Evolutionary conservation across 2,329 filamentous ascomycete species (phyloP).

Genomic region (Rutstroemia sydowiana): DNA sequence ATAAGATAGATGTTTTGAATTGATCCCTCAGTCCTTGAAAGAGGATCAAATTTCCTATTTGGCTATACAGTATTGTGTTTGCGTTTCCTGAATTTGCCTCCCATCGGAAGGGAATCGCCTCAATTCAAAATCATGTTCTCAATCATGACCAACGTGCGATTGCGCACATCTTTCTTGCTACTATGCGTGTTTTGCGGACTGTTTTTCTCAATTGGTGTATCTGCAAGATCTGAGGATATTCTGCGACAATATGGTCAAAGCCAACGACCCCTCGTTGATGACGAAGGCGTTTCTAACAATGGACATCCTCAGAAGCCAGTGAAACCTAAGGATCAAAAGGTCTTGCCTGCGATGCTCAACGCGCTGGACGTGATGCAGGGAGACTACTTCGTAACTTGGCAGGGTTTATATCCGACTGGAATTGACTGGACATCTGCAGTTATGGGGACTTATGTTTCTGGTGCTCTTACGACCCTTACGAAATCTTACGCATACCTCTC

Average conservation of each 20-base stretch:
- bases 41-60: not conserved
- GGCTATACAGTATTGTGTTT: not conserved
- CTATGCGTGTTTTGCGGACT: not conserved
- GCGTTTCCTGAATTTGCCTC: too few relatives aligned
- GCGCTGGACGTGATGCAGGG: slow-evolving; percentile 71
- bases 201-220: slow-evolving; percentile 1
- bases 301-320: slow-evolving; percentile 2
- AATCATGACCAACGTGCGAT: not conserved
- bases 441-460: slow-evolving; percentile 65
- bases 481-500: slow-evolving; percentile 43
- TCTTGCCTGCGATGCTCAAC: slow-evolving; percentile 33
- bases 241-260: not conserved
- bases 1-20: not conserved
- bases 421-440: slow-evolving; percentile 96
- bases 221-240: not conserved
- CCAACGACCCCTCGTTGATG: slow-evolving; percentile 3
- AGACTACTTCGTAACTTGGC: slow-evolving; percentile 67
- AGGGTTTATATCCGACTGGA: slow-evolving; percentile 74
- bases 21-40: not conserved
- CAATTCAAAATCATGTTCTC: slow-evolving; percentile 1
- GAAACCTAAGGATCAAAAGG: slow-evolving; percentile 4
- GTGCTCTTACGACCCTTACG: slow-evolving; percentile 64
- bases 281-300: not conserved
- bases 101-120: not conserved
- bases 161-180: not conserved